Conservation (phyloP, 371 early-diverging fungal genomes). For the Syncephalastrum monosporum region DNA sequence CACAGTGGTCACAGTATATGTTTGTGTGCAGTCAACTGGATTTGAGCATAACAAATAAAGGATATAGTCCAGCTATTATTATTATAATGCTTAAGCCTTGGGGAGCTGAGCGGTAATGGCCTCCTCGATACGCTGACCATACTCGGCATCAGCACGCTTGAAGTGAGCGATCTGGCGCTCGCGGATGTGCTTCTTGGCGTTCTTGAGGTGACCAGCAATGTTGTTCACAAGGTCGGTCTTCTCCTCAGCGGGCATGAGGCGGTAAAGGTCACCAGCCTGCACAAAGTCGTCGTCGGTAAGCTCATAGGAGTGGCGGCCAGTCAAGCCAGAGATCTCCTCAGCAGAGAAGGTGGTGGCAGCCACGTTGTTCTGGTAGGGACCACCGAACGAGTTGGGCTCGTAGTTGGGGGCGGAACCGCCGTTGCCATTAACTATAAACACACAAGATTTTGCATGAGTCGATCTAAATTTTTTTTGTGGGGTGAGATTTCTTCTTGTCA, state of each 20-base stretch:
- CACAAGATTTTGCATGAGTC: constrained; percentile 3
- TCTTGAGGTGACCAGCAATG: constrained; percentile 72
- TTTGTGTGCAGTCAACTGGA: too few relatives aligned
- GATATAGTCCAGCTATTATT: too few relatives aligned
- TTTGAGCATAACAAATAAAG: too few relatives aligned
- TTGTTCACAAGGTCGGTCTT: constrained; percentile 69
- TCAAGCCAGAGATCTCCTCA: constrained; percentile 45
- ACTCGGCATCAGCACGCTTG: constrained; percentile 75
- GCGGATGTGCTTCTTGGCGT: constrained; percentile 70
- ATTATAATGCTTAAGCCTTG: constrained; percentile 12
- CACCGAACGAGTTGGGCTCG: constrained; percentile 71
- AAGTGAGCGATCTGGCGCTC: constrained; percentile 76
- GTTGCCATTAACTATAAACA: constrained; percentile 54
- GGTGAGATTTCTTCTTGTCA: background rate
- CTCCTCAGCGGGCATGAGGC: constrained; percentile 60
- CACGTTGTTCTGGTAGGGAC: constrained; percentile 55
- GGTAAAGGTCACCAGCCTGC: constrained; percentile 73
- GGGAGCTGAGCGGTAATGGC: constrained; percentile 8
- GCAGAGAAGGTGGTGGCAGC: constrained; percentile 41
- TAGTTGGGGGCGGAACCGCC: constrained; percentile 74
- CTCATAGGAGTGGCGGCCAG: constrained; percentile 61
- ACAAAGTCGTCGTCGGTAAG: constrained; percentile 72
- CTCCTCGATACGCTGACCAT: constrained; percentile 67
- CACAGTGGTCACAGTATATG: too few relatives aligned
- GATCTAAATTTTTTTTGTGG: background rate